Conservation (phyloP, 768 basidiomycete genomes). For the Exidia glandulosa region DNA sequence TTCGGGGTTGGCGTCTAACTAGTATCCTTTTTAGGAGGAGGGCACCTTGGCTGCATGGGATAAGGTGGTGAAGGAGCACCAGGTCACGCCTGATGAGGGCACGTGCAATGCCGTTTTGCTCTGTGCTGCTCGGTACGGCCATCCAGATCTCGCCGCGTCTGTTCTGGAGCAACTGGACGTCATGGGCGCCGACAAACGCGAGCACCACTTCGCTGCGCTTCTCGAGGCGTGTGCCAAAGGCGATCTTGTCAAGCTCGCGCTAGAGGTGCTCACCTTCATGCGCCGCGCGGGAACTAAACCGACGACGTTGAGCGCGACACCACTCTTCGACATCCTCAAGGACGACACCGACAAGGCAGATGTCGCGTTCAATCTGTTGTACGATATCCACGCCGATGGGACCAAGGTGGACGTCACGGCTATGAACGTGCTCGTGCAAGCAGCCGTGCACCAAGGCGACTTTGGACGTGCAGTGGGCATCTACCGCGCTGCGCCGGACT, state of each 20-base stretch:
- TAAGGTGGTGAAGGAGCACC: conserved; percentile 38
- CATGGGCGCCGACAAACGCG: conserved; percentile 39
- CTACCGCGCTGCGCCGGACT: conserved; percentile 52
- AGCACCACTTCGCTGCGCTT: conserved; percentile 69
- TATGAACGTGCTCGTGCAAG: conserved; percentile 59
- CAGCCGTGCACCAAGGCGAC: conserved; percentile 49
- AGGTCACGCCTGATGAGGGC: conserved; percentile 62
- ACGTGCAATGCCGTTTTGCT: conserved; percentile 57
- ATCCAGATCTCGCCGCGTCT: conserved; percentile 55
- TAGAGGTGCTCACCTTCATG: conserved; percentile 50
- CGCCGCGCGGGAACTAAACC: conserved; percentile 41
- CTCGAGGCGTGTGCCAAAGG: conserved; percentile 60
- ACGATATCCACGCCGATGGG: conserved; percentile 44
- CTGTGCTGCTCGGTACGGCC: conserved; percentile 63
- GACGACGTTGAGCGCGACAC: conserved; percentile 36
- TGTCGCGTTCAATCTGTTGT: conserved; percentile 49
- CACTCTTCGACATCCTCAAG: conserved; percentile 42
- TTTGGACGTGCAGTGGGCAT: conserved; percentile 66
- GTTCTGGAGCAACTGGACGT: conserved; percentile 46
- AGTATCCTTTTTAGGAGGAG: conserved; percentile 36
- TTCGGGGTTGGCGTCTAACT: neutral
- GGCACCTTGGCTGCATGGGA: conserved; percentile 59
- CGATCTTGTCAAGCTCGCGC: conserved; percentile 45
- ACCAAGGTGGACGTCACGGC: conserved; percentile 42
- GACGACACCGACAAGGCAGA: conserved; percentile 41